These are phyloP conservation scores for Wickerhamiella azyma DNA, from an alignment of 805 yeast species.

Conservation along the genomic window DNA sequence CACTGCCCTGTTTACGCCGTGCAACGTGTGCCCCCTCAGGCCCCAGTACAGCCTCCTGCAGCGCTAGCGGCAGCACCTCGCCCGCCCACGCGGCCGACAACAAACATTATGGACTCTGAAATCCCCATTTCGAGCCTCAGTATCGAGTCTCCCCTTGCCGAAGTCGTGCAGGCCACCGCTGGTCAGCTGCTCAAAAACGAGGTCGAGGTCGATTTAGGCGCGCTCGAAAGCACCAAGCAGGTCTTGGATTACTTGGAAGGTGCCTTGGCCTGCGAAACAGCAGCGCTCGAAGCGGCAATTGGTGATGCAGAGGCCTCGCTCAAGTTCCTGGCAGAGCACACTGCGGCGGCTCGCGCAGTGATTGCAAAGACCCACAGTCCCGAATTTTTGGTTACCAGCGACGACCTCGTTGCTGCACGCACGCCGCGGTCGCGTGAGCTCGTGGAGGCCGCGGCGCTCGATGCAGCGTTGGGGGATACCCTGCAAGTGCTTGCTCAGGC, in stretches of 20 bases:
- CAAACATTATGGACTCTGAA: constrained; percentile 9
- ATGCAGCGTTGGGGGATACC: constrained; percentile 60
- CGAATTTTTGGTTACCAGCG: constrained; percentile 25
- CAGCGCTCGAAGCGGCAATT: constrained; percentile 21
- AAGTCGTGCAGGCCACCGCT: constrained; percentile 19
- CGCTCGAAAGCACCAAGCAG: constrained; percentile 25
- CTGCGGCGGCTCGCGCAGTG: constrained; percentile 22
- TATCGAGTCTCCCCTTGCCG: constrained; percentile 27
- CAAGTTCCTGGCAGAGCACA: constrained; percentile 22
- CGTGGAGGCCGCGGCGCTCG: constrained; percentile 49
- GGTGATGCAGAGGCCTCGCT: constrained; percentile 23
- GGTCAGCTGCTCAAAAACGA: constrained; percentile 19
- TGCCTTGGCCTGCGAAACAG: constrained; percentile 27
- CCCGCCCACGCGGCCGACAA: constrained; percentile 1
- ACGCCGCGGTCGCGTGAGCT: constrained; percentile 45
- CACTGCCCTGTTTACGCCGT: constrained; percentile 35
- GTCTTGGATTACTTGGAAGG: constrained; percentile 26
- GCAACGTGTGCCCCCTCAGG: constrained; percentile 9
- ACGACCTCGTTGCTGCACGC: constrained; percentile 36
- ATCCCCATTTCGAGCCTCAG: constrained; percentile 21
- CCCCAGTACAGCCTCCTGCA: neutral
- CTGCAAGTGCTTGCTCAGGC: constrained; percentile 43
- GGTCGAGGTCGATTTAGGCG: constrained; percentile 18
- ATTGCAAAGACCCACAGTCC: neutral
- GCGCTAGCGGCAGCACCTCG: neutral